These are phyloP conservation scores for Mycena crocata DNA, from an alignment of 768 basidiomycete species.

Conservation along the genomic window DNA sequence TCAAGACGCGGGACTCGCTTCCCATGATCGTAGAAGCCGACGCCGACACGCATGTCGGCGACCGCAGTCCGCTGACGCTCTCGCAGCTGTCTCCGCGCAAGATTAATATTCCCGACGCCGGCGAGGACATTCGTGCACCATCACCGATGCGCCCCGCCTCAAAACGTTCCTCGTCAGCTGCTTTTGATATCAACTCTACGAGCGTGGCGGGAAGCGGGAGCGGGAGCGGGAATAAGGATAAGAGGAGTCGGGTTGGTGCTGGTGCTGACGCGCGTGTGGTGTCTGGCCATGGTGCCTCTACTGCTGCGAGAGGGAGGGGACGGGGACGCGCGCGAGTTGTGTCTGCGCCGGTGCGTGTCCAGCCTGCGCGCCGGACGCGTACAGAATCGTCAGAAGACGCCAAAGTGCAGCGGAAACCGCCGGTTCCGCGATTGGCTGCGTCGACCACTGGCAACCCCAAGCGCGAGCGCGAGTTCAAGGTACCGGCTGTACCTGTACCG, in stretches of 20 bases:
- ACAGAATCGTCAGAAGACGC: not conserved
- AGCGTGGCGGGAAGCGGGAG: not conserved
- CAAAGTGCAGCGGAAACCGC: not conserved
- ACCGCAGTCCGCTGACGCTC: constrained; percentile 50
- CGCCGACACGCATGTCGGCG: constrained; percentile 1
- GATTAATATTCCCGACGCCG: not conserved
- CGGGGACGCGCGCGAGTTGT: not conserved
- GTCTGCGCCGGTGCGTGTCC: constrained; percentile 19
- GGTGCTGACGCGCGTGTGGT: constrained; percentile 9
- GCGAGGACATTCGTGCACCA: not conserved
- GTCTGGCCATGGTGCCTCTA: not conserved
- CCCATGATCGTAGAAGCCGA: too few species aligned
- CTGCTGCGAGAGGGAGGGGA: not conserved
- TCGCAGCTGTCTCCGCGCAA: constrained; percentile 64
- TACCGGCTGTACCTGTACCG: too few species aligned
- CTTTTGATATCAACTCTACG: not conserved
- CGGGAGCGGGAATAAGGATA: not conserved
- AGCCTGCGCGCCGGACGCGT: not conserved
- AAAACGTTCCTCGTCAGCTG: constrained; percentile 22
- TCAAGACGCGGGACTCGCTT: too few species aligned
- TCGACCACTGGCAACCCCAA: not conserved
- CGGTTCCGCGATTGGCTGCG: not conserved
- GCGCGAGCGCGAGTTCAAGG: too few species aligned
- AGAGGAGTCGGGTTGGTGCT: constrained; percentile 20
- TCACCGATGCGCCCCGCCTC: constrained; percentile 36